phyloP scores from a whole-genome alignment of 257 asterid species.

The Dorcoceras hygrometricum region DNA sequence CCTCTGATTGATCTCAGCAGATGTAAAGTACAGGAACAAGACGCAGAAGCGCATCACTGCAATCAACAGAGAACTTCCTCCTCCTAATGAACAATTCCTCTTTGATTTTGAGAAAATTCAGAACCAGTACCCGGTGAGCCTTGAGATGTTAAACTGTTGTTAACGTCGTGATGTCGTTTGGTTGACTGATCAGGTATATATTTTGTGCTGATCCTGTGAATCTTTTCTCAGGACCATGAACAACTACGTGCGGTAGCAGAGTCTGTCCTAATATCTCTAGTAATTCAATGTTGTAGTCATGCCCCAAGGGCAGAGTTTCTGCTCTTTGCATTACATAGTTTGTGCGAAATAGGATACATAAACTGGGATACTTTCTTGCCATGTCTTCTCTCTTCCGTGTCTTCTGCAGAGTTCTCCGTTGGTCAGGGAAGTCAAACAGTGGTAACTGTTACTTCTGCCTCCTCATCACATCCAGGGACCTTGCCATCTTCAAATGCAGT shows the following conservation, averaged over 20 bases:
- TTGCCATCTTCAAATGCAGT: conserved; percentile 50
- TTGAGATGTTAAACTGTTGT: conserved; percentile 19
- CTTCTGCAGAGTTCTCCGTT: conserved; percentile 68
- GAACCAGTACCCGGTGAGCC: conserved; percentile 66
- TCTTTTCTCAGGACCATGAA: conserved; percentile 70
- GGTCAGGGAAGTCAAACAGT: conserved; percentile 65
- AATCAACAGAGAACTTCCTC: conserved; percentile 83
- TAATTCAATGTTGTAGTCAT: conserved; percentile 82
- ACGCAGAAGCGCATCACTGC: conserved; percentile 91
- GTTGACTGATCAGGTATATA: conserved; percentile 14
- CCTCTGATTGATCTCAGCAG: not conserved
- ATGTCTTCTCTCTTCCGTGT: conserved; percentile 79
- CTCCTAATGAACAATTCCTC: conserved; percentile 83
- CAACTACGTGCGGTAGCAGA: conserved; percentile 77
- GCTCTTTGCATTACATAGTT: conserved; percentile 77
- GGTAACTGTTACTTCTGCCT: conserved; percentile 49
- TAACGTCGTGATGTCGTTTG: conserved; percentile 16
- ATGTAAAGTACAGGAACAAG: conserved; percentile 64
- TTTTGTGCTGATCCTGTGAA: not conserved
- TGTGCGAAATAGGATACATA: conserved; percentile 67
- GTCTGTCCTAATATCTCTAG: conserved; percentile 71
- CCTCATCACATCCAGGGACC: conserved; percentile 67
- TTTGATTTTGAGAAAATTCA: conserved; percentile 83
- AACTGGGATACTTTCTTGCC: conserved; percentile 96
- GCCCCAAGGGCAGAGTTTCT: conserved; percentile 93